A percentile compares a stretch with the other conserved stretches of the same genome.
Conservation (phyloP, 2,329 filamentous ascomycete species). For the Penicillium sp. region DNA sequence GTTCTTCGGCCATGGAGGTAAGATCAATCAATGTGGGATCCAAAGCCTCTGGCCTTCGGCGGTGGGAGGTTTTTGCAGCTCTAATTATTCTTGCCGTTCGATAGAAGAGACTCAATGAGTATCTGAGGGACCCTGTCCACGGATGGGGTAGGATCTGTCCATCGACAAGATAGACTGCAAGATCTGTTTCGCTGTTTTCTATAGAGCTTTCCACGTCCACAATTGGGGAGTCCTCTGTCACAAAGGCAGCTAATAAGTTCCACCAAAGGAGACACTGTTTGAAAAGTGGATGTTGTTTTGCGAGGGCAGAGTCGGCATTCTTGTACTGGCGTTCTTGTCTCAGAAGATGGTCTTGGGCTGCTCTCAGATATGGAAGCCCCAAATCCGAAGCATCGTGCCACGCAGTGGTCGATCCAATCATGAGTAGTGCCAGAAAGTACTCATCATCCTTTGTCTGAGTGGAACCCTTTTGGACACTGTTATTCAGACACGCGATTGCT, state of each 20-base stretch:
- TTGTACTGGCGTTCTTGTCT: conserved; percentile 16
- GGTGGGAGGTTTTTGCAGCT: conserved; percentile 11
- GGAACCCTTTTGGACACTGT: conserved; percentile 12
- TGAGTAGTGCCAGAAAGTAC: conserved; percentile 19
- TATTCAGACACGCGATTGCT: conserved; percentile 21
- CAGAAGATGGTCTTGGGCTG: conserved; percentile 19
- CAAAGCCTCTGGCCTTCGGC: conserved; percentile 7
- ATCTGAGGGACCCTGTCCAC: conserved; percentile 21
- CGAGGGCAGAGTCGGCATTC: conserved; percentile 13
- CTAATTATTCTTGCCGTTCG: conserved; percentile 18
- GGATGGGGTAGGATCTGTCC: conserved; percentile 20
- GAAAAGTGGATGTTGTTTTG: conserved; percentile 21
- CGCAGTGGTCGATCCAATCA: conserved; percentile 21
- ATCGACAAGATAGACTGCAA: conserved; percentile 20
- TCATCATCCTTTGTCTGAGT: conserved; percentile 20
- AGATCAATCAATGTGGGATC: conserved; percentile 17
- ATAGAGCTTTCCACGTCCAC: conserved; percentile 13
- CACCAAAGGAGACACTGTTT: conserved; percentile 22
- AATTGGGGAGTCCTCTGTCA: conserved; percentile 19
- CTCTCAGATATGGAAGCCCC: conserved; percentile 19
- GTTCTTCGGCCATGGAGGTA: conserved; percentile 15
- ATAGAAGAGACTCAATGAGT: conserved; percentile 17
- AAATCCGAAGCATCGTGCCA: conserved; percentile 21
- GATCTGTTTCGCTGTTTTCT: conserved; percentile 13
- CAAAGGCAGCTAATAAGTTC: conserved; percentile 22